phyloP scores from a whole-genome alignment of 2,329 filamentous ascomycete genomes.

The Xylariomycetidae sp. region DNA sequence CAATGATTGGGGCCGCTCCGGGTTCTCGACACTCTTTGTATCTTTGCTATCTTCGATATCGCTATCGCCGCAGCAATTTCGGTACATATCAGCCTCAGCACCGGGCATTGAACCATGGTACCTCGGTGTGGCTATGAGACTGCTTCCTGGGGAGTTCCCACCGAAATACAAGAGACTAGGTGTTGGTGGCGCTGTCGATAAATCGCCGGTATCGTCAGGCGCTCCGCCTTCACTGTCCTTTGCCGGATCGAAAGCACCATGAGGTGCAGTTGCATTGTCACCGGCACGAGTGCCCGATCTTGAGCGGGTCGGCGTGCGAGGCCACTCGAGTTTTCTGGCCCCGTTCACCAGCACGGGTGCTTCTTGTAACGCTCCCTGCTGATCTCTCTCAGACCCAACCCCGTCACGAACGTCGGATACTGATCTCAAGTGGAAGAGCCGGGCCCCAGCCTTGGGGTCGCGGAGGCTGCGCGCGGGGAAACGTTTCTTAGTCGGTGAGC shows the following conservation, averaged over 20 bases:
- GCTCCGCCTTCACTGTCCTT: conserved; percentile 3
- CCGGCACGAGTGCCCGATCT: no score
- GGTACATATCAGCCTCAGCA: conserved; percentile 8
- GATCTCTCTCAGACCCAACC: no score
- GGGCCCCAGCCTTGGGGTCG: no score
- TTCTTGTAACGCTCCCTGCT: no score
- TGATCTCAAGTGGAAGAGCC: no score
- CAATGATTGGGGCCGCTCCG: conserved; percentile 9
- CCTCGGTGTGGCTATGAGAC: conserved; percentile 24
- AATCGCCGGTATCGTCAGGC: conserved; percentile 9
- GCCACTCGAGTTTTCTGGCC: no score
- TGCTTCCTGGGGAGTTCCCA: conserved; percentile 22
- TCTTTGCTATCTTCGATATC: conserved; percentile 11
- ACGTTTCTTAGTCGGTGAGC: no score
- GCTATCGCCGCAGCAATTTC: conserved; percentile 9
- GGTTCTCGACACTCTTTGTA: conserved; percentile 4
- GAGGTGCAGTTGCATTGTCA: conserved; percentile 6
- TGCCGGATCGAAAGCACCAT: no score
- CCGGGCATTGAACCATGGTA: conserved; percentile 9
- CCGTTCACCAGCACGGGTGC: no score
- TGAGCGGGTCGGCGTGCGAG: no score
- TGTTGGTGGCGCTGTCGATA: conserved; percentile 20
- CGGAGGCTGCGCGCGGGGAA: no score
- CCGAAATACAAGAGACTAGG: conserved; percentile 22
- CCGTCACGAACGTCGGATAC: no score